Base-by-base conservation (phyloP, 2,329 filamentous ascomycete genomes). In the Penicillium paneum region DNA sequence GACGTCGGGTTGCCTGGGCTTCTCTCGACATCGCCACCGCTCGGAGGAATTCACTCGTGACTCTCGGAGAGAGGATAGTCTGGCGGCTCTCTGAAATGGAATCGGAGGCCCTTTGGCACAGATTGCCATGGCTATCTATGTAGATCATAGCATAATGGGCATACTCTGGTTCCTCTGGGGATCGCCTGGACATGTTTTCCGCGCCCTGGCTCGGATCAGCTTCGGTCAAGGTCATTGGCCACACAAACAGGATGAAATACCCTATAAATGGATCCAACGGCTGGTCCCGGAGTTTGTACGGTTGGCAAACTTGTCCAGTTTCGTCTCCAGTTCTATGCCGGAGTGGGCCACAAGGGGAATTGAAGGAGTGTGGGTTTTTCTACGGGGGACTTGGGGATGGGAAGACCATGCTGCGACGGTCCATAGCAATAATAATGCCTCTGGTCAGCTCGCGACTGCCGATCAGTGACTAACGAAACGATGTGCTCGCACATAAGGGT, bases 111-210 rank as follows among this genome's bases (percentile, higher is more conserved):
- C 65, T 62, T 28, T 70, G 64, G 21, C 67, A 63, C 12, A 71
- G 61, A 44, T 70, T 68, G 6, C 68, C 68, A 46, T 60, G 56
- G 28, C 63, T 56, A 43, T 70, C 67, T 29, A 69, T 64, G 39
- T 70, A 71, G 26, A 71, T 68, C 15, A 71, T 56, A 41, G 68
- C 68, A 61, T 65, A 71, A 50, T 71, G 68, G 8, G 61, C 54
- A 49, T 60, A 68, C 4, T 55, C 53, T 49, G 62, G 51, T 15
- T 59, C 62, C 35, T 63, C 61, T 35, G 57, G 57, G 41, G 64
- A 55, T 46, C 59, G 62, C 58, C 58, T 59, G 5, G 64, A 63
- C 54, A 65, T 65, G 17, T 54, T 57, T 32, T 57, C 53, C 38
- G 45, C 36, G 19, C 41, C 19, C 55, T 58, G 36, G 13, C 28